Percentiles rank a stretch among this genome's conserved stretches.
These are phyloP conservation scores for Talaromyces sp. DNA, from an alignment of 2,329 filamentous ascomycete species.

Conservation along the genomic window DNA sequence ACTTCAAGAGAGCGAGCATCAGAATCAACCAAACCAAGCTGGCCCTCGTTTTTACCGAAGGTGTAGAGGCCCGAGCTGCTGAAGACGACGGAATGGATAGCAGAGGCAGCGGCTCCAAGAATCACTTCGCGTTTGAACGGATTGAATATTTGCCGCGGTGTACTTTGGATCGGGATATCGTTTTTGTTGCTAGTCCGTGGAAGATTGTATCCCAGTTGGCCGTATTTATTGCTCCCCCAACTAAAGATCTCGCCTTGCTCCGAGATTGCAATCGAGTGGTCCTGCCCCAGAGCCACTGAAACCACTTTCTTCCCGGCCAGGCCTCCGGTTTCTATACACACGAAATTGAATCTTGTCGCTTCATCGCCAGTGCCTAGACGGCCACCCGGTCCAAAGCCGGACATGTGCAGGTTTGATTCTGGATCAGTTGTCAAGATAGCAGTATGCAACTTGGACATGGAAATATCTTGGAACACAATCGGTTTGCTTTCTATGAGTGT, in stretches of 20 bases:
- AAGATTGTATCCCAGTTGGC: slow-evolving; percentile 79
- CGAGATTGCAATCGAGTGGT: slow-evolving; percentile 81
- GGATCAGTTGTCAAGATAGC: slow-evolving; percentile 83
- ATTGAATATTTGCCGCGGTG: slow-evolving; percentile 85
- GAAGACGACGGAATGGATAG: slow-evolving; percentile 85
- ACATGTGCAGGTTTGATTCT: slow-evolving; percentile 85
- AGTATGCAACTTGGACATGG: slow-evolving; percentile 86
- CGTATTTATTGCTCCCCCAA: slow-evolving; percentile 84
- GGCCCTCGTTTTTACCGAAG: slow-evolving; percentile 92
- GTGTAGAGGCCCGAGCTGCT: slow-evolving; percentile 78
- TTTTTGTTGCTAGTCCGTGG: slow-evolving; percentile 61
- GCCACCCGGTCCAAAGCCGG: slow-evolving; percentile 85
- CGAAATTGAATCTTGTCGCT: slow-evolving; percentile 79
- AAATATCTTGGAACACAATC: slow-evolving; percentile 71
- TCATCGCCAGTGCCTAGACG: slow-evolving; percentile 86
- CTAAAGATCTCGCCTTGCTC: slow-evolving; percentile 87
- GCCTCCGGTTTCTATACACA: slow-evolving; percentile 69
- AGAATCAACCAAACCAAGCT: slow-evolving; percentile 89
- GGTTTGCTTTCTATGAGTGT: slow-evolving; percentile 66
- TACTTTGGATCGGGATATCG: slow-evolving; percentile 74
- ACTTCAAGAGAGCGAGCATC: slow-evolving; percentile 84
- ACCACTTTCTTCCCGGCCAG: slow-evolving; percentile 68
- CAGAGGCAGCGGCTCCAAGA: slow-evolving; percentile 77
- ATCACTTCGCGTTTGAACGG: slow-evolving; percentile 81
- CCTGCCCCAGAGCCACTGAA: slow-evolving; percentile 80